phyloP scores from a whole-genome alignment of 768 basidiomycete species.

The Phlebiopsis gigantea region DNA sequence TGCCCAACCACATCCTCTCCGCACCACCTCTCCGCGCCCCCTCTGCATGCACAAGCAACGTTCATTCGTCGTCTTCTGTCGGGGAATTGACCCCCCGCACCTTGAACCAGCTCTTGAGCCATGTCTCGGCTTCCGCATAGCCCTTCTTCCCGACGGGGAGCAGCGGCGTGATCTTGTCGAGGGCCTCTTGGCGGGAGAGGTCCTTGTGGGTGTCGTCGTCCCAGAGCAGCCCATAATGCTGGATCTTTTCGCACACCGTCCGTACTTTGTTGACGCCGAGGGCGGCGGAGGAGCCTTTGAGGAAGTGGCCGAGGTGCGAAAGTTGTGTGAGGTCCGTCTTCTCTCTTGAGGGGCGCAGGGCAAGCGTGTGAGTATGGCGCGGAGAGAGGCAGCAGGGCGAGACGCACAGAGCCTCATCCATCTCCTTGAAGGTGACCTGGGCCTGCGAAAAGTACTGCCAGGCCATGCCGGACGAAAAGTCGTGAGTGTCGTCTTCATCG shows the following conservation, averaged over 20 bases:
- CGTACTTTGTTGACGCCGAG: slow-evolving; percentile 82
- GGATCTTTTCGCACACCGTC: slow-evolving; percentile 83
- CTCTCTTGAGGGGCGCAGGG: slow-evolving; percentile 33
- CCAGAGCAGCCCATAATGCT: slow-evolving; percentile 71
- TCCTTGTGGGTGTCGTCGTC: slow-evolving; percentile 47
- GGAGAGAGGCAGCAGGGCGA: slow-evolving; percentile 8
- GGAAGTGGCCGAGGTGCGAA: slow-evolving; percentile 82
- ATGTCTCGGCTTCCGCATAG: slow-evolving; percentile 61
- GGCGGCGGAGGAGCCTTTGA: slow-evolving; percentile 96
- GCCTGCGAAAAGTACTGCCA: slow-evolving; percentile 81
- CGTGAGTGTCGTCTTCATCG: slow-evolving; percentile 74
- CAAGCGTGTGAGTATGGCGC: slow-evolving; percentile 1
- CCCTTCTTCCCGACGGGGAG: slow-evolving; percentile 60
- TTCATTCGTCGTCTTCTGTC: background rate
- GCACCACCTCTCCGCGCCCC: background rate
- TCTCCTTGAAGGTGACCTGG: slow-evolving; percentile 63
- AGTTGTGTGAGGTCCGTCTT: slow-evolving; percentile 58
- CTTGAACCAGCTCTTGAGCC: slow-evolving; percentile 52
- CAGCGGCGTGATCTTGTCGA: slow-evolving; percentile 50
- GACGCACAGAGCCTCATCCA: slow-evolving; percentile 78
- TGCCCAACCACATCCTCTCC: background rate
- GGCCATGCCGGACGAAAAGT: slow-evolving; percentile 79
- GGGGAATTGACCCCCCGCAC: slow-evolving; percentile 18
- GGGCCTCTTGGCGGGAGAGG: slow-evolving; percentile 46
- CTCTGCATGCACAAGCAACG: no score